These are phyloP conservation scores for Apodospora peruviana DNA, from an alignment of 495 filamentous ascomycete species.

Conservation along the genomic window DNA sequence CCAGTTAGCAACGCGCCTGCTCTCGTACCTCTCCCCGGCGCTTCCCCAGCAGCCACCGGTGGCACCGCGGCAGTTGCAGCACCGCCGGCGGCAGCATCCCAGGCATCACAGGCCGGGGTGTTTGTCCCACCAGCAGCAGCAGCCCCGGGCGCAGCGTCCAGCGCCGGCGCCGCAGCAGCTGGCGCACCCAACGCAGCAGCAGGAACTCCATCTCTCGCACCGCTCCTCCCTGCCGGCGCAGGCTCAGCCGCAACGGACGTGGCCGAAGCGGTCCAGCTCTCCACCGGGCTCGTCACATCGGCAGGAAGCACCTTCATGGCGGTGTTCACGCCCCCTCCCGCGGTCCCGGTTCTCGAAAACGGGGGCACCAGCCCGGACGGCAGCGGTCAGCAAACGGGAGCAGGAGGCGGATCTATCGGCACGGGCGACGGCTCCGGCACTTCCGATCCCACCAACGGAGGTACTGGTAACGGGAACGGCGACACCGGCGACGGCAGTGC, in stretches of 20 bases:
- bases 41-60: not conserved
- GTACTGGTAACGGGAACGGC: no score
- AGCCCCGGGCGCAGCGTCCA: not conserved
- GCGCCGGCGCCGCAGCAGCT: not conserved
- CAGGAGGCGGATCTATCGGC: not conserved
- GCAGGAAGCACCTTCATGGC: slow-evolving; percentile 14
- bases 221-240: not conserved
- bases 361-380: not conserved
- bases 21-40: not conserved
- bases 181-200: not conserved
- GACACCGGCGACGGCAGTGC: not conserved
- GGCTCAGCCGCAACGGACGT: not conserved
- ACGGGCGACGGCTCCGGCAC: not conserved
- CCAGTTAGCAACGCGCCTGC: not conserved
- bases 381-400: not conserved
- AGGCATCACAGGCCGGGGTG: not conserved
- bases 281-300: slow-evolving; percentile 4
- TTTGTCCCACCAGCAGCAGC: not conserved
- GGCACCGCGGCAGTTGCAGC: not conserved
- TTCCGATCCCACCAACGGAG: not conserved
- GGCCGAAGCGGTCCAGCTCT: not conserved
- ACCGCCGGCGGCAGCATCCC: no score
- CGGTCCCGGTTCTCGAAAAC: slow-evolving; percentile 4
- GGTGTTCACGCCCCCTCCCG: slow-evolving; percentile 12
- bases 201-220: not conserved